phyloP scores from a whole-genome alignment of 176 grass and related monocot genomes.

The Melocanna baccifera region DNA sequence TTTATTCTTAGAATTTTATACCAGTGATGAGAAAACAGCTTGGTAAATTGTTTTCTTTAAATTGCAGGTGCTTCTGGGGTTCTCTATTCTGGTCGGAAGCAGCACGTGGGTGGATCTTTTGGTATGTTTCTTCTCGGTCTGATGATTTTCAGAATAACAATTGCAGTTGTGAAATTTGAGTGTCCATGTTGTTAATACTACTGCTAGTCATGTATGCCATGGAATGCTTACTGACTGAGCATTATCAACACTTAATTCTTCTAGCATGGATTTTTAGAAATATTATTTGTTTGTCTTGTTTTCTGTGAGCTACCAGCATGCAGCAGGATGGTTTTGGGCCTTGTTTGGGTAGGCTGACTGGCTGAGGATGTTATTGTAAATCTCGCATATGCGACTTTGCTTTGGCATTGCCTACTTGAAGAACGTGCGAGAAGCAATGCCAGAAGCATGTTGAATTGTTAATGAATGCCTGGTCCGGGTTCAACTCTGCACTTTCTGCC shows the following conservation, averaged over 20 bases:
- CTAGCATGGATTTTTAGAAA: not conserved
- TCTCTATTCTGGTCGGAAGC: conserved; percentile 96
- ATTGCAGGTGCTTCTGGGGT: conserved; percentile 86
- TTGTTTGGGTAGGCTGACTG: not conserved
- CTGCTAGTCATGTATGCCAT: not conserved
- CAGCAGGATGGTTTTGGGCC: not conserved
- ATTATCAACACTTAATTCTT: not conserved
- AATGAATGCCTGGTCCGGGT: not conserved
- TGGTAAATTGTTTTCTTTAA: conserved; percentile 3
- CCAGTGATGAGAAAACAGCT: not conserved
- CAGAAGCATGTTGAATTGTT: not conserved
- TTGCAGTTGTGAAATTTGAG: not conserved
- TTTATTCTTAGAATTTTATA: not conserved
- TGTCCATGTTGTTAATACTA: not conserved
- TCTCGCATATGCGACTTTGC: not conserved
- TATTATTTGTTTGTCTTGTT: not conserved
- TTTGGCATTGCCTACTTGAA: conserved; percentile 11
- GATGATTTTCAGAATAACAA: not conserved
- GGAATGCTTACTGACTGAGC: not conserved
- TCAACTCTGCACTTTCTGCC: not conserved
- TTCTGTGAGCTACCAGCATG: not conserved
- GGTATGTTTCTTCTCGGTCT: conserved; percentile 51
- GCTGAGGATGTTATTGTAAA: not conserved
- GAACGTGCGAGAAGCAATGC: not conserved
- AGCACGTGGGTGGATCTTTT: conserved; percentile 97